These are phyloP conservation scores for Puccinia hordei DNA, from an alignment of 1,284 basidiomycete genomes.

Conservation along the genomic window DNA sequence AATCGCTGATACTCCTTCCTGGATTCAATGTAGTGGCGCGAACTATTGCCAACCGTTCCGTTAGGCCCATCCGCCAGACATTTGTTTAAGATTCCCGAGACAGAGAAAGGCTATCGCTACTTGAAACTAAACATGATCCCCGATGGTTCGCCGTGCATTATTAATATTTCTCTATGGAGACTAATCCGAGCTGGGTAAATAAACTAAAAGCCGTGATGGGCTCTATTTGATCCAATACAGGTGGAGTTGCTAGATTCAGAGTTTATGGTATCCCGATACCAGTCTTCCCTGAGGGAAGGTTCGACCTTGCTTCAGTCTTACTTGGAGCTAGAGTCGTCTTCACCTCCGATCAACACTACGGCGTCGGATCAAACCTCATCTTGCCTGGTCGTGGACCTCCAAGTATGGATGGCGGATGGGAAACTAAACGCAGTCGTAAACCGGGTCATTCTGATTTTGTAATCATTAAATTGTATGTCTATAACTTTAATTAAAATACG, in stretches of 20 bases:
- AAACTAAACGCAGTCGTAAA: constrained; percentile 83
- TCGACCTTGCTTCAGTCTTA: constrained; percentile 85
- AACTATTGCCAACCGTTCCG: constrained; percentile 55
- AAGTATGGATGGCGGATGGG: constrained; percentile 94
- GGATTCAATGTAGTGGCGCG: constrained; percentile 53
- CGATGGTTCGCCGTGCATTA: constrained; percentile 40
- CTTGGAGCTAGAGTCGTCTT: constrained; percentile 78
- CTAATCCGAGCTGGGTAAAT: constrained; percentile 10
- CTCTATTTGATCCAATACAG: constrained; percentile 76
- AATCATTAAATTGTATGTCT: constrained; percentile 78
- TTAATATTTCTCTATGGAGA: no score
- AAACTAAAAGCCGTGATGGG: constrained; percentile 71
- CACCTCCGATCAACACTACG: constrained; percentile 85
- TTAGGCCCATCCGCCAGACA: constrained; percentile 52
- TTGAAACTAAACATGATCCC: constrained; percentile 45
- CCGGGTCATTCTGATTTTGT: constrained; percentile 85
- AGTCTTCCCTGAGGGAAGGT: constrained; percentile 61
- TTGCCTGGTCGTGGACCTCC: constrained; percentile 77
- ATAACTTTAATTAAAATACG: background rate
- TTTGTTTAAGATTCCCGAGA: constrained; percentile 40
- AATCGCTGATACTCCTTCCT: background rate
- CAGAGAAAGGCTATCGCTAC: constrained; percentile 22
- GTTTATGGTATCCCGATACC: constrained; percentile 62
- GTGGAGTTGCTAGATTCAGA: constrained; percentile 67
- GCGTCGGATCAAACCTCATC: constrained; percentile 84